These are phyloP conservation scores for Globisporangium canariense DNA, from an alignment of 352 stramenopile species.

Conservation along the genomic window DNA sequence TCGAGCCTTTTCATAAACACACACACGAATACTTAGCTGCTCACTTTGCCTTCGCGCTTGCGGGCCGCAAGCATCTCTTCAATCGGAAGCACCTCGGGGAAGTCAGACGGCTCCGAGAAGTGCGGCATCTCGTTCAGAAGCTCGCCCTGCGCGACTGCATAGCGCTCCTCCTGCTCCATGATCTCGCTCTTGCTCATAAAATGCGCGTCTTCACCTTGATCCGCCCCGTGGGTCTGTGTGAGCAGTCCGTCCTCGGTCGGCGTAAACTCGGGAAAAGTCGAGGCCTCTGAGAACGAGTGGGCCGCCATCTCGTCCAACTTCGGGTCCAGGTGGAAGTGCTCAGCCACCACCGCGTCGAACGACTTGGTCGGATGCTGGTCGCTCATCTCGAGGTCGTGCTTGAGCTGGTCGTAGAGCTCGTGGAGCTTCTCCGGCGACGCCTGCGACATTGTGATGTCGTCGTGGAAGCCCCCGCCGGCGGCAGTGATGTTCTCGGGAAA, in stretches of 20 bases:
- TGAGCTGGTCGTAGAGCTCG: slow-evolving; percentile 19
- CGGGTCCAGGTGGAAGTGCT: slow-evolving; percentile 29
- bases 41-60: slow-evolving; percentile 9
- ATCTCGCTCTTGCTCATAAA: slow-evolving; percentile 7
- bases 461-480: slow-evolving; percentile 25
- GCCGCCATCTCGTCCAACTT: slow-evolving; percentile 51
- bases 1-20: neutral
- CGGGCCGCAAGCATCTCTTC: slow-evolving; percentile 52
- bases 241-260: slow-evolving; percentile 53
- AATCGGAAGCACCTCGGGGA: slow-evolving; percentile 45
- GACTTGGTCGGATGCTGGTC: slow-evolving; percentile 8
- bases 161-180: slow-evolving; percentile 3
- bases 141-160: slow-evolving; percentile 29
- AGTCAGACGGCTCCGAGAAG: slow-evolving; percentile 68
- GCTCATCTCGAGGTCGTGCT: slow-evolving; percentile 23
- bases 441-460: slow-evolving; percentile 21
- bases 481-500: slow-evolving; percentile 33
- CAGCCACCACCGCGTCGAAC: slow-evolving; percentile 21
- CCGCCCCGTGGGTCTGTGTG: slow-evolving; percentile 22
- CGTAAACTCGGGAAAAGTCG: slow-evolving; percentile 62
- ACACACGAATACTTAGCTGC: neutral
- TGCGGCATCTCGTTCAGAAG: slow-evolving; percentile 33
- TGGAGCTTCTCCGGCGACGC: slow-evolving; percentile 19
- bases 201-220: slow-evolving; percentile 3
- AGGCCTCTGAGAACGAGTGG: slow-evolving; percentile 56